A percentile compares a stretch with the other conserved stretches of the same genome.
phyloP scores from a whole-genome alignment of 257 asterid species.

The Scutellaria barbata region DNA sequence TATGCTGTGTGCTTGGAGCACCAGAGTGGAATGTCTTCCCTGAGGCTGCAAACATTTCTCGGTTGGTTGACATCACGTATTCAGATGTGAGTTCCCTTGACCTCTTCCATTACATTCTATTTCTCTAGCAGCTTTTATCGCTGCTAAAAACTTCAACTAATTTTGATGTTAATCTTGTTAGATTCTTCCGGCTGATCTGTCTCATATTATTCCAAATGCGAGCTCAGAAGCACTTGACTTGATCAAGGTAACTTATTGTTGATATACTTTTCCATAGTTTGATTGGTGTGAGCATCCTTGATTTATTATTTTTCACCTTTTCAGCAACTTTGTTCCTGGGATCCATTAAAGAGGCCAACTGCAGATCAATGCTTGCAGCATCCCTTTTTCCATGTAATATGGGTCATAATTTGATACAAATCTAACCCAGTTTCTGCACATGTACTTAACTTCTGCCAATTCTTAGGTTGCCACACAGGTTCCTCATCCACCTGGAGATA shows the following conservation, averaged over 20 bases:
- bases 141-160: constrained; percentile 26
- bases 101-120: constrained; percentile 18
- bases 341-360: constrained; percentile 87
- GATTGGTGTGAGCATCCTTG: constrained; percentile 3
- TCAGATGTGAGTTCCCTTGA: constrained; percentile 59
- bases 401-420: constrained; percentile 28
- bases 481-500: constrained; percentile 66
- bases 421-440: constrained; percentile 29
- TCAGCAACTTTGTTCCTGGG: constrained; percentile 97
- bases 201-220: constrained; percentile 75
- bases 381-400: constrained; percentile 79
- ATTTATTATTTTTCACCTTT: constrained; percentile 20
- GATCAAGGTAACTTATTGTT: constrained; percentile 63
- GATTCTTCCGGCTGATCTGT: constrained; percentile 70
- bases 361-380: constrained; percentile 95
- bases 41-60: constrained; percentile 68
- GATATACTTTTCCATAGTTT: constrained; percentile 23
- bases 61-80: constrained; percentile 58
- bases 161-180: constrained; percentile 41
- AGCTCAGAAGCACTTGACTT: constrained; percentile 87
- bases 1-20: constrained; percentile 84
- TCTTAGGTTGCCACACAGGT: constrained; percentile 62
- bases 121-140: neutral
- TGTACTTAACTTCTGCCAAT: constrained; percentile 44
- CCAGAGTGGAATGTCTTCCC: constrained; percentile 87